phyloP scores from a whole-genome alignment of 2,329 filamentous ascomycete genomes.

The Colletotrichum abscissum region DNA sequence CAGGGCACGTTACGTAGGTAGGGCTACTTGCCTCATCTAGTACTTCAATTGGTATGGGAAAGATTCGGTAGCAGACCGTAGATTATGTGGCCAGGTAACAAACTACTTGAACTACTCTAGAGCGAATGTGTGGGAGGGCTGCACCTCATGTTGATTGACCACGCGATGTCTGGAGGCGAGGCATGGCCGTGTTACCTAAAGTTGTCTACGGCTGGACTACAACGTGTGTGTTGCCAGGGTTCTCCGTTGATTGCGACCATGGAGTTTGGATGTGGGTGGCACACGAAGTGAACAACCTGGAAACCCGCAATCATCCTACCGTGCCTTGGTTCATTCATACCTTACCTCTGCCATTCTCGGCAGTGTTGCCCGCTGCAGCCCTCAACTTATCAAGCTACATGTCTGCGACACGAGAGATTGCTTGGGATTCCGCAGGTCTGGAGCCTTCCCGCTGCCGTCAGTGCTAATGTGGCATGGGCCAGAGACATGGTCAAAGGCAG shows the following conservation, averaged over 20 bases:
- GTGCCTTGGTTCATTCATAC: background rate
- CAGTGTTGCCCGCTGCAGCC: background rate
- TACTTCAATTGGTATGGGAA: background rate
- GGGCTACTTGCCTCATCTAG: background rate
- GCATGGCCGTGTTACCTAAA: conserved; percentile 12
- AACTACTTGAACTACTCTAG: background rate
- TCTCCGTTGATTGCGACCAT: background rate
- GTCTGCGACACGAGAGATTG: conserved; percentile 11
- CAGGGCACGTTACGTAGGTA: background rate
- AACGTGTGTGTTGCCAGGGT: background rate
- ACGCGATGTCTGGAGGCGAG: conserved; percentile 9
- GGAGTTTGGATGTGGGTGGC: background rate
- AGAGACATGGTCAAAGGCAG: conserved; percentile 11
- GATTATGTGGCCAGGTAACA: background rate
- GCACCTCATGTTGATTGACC: conserved; percentile 1
- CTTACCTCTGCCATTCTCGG: background rate
- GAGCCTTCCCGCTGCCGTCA: conserved; percentile 3
- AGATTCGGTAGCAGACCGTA: background rate
- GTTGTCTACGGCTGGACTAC: background rate
- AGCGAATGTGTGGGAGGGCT: background rate
- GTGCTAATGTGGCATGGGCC: background rate
- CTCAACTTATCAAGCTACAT: background rate
- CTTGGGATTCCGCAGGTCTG: conserved; percentile 12
- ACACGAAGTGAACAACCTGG: background rate
- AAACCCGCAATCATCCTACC: conserved; percentile 1